A percentile compares a stretch with the other conserved stretches of the same genome.
phyloP scores from a whole-genome alignment of 2,329 filamentous ascomycete genomes.

The Pochonia chlamydosporia region DNA sequence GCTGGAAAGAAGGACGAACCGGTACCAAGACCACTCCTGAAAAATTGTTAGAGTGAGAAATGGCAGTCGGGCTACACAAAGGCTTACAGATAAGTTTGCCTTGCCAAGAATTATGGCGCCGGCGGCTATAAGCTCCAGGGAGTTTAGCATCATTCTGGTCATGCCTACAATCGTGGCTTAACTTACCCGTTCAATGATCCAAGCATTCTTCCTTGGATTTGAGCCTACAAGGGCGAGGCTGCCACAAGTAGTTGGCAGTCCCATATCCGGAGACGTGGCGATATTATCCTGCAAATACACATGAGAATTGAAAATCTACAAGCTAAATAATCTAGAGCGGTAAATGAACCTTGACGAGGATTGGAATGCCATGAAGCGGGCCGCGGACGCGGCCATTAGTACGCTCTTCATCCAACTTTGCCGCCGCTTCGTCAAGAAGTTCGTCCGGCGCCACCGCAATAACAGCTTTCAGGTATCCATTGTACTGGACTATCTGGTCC shows the following conservation, averaged over 20 bases:
- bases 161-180: not conserved
- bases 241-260: constrained; percentile 10
- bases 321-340: constrained; percentile 3
- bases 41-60: not conserved
- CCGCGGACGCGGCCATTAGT: constrained; percentile 6
- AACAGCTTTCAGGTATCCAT: constrained; percentile 12
- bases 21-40: not conserved
- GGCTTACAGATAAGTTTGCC: constrained; percentile 10
- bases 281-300: not conserved
- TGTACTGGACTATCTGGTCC: constrained; percentile 7
- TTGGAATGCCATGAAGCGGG: constrained; percentile 14
- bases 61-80: not conserved
- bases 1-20: too few species aligned
- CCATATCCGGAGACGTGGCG: not conserved
- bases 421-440: constrained; percentile 3
- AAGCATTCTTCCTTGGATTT: constrained; percentile 9
- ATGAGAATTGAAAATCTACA: not conserved
- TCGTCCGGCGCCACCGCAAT: constrained; percentile 6
- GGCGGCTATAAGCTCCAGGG: constrained; percentile 2
- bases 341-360: constrained; percentile 12
- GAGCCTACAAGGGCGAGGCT: constrained; percentile 11
- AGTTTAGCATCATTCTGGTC: not conserved
- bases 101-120: constrained; percentile 12
- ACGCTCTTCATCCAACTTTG: constrained; percentile 11
- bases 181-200: constrained; percentile 7